A percentile compares a stretch with the other conserved stretches of the same genome.
Conservation (phyloP, 352 stramenopile genomes). For the Phytopythium oedochilum region DNA sequence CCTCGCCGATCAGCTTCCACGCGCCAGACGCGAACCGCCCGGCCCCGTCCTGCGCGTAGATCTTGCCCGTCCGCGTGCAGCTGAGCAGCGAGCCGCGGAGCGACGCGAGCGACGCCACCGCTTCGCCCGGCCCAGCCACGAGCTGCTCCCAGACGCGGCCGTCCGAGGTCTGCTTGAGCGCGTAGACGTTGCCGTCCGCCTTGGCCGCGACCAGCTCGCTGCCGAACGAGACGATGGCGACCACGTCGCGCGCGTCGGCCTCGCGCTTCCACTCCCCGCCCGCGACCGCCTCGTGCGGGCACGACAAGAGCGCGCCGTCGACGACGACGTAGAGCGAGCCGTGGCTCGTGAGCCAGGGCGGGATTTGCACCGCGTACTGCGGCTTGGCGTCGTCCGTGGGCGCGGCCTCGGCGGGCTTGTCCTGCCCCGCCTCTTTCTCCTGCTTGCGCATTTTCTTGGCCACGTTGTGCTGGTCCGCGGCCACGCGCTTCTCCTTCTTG, state of each 20-base stretch:
- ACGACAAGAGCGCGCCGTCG: constrained; percentile 50
- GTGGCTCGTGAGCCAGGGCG: constrained; percentile 71
- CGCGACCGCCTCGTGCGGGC: constrained; percentile 44
- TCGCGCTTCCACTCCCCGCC: constrained; percentile 36
- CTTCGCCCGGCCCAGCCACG: constrained; percentile 32
- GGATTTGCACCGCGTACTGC: constrained; percentile 40
- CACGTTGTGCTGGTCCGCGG: constrained; percentile 45
- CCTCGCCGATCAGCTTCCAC: constrained; percentile 51
- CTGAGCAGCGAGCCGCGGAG: constrained; percentile 59
- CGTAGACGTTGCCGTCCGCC: constrained; percentile 45
- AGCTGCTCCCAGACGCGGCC: constrained; percentile 44
- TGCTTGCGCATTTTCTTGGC: constrained; percentile 56
- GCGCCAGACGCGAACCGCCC: constrained; percentile 53
- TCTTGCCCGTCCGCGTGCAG: constrained; percentile 49
- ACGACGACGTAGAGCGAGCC: constrained; percentile 70
- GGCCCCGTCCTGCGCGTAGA: constrained; percentile 63
- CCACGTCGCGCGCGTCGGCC: constrained; percentile 33
- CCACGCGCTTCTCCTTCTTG: constrained; percentile 84
- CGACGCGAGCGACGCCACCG: constrained; percentile 59
- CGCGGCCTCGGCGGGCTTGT: constrained; percentile 14
- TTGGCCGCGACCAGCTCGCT: constrained; percentile 63
- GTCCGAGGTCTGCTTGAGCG: constrained; percentile 33
- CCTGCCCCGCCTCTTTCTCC: constrained; percentile 54
- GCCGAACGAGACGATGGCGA: constrained; percentile 71
- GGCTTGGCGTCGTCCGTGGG: constrained; percentile 23